These are phyloP conservation scores for Penicillium sp. DNA, from an alignment of 2,329 filamentous ascomycete species.

Conservation along the genomic window DNA sequence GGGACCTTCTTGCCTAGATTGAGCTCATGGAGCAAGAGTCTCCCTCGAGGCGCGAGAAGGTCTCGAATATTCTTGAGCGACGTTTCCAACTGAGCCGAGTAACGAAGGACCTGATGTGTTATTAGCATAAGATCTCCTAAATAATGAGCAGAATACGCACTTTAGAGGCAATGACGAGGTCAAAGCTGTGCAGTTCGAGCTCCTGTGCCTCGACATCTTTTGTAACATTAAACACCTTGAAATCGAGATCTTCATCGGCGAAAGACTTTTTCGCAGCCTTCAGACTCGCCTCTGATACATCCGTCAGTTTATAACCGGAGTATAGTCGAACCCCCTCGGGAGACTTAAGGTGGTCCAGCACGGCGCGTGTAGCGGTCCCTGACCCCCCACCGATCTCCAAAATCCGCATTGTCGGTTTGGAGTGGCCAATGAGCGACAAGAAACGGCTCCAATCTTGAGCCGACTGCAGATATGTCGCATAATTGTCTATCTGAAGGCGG, in stretches of 20 bases:
- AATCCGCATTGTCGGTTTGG: conserved; percentile 29
- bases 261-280: not conserved
- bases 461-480: not conserved
- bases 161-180: conserved; percentile 42
- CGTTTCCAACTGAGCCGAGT: not conserved
- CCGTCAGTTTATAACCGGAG: not conserved
- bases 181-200: conserved; percentile 33
- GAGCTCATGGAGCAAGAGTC: not conserved
- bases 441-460: not conserved
- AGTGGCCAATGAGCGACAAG: conserved; percentile 25
- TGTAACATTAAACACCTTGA: conserved; percentile 33
- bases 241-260: not conserved
- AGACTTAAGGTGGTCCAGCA: not conserved
- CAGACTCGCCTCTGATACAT: not conserved
- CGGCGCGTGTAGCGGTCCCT: conserved; percentile 15
- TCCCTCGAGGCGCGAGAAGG: conserved; percentile 40
- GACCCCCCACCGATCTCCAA: conserved; percentile 38
- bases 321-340: not conserved
- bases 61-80: conserved; percentile 25
- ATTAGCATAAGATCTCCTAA: not conserved
- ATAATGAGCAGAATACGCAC: conserved; percentile 14
- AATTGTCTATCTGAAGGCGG: not conserved
- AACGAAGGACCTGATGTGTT: not conserved
- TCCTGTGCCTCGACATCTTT: conserved; percentile 36
- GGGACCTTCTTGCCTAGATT: not conserved